A percentile compares a stretch with the other conserved stretches of the same genome.
These are phyloP conservation scores for Cercospora canescens DNA, from an alignment of 2,329 filamentous ascomycete genomes.

Conservation along the genomic window DNA sequence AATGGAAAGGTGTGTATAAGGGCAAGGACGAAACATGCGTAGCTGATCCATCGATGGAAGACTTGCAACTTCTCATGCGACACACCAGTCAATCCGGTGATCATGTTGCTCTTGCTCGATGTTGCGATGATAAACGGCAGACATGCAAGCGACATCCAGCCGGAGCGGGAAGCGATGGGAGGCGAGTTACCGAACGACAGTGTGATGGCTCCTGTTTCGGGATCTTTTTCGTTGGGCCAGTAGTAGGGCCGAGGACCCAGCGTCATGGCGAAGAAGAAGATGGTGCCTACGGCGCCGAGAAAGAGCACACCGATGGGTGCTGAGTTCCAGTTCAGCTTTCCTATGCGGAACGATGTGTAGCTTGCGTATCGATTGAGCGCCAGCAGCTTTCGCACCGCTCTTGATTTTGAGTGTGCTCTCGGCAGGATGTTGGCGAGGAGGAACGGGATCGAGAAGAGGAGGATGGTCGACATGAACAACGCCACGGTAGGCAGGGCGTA, in stretches of 20 bases:
- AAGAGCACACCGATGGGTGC: slow-evolving; percentile 48
- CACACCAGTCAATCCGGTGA: slow-evolving; percentile 56
- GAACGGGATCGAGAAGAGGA: slow-evolving; percentile 48
- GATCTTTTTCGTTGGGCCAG: slow-evolving; percentile 41
- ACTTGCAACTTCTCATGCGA: slow-evolving; percentile 59
- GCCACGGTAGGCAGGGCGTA: slow-evolving; percentile 56
- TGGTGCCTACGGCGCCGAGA: slow-evolving; percentile 42
- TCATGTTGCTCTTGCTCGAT: slow-evolving; percentile 55
- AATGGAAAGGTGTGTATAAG: slow-evolving; percentile 63
- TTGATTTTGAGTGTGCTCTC: neutral
- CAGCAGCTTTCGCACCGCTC: slow-evolving; percentile 28
- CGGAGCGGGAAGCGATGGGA: slow-evolving; percentile 54
- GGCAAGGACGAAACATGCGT: slow-evolving; percentile 58
- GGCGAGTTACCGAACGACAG: slow-evolving; percentile 51
- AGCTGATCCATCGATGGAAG: slow-evolving; percentile 57
- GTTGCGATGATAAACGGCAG: slow-evolving; percentile 51
- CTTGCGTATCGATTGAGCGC: slow-evolving; percentile 44
- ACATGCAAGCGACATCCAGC: slow-evolving; percentile 55
- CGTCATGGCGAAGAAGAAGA: slow-evolving; percentile 50
- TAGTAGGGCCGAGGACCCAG: slow-evolving; percentile 53
- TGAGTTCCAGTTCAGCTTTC: slow-evolving; percentile 42
- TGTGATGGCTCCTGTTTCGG: slow-evolving; percentile 14
- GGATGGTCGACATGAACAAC: slow-evolving; percentile 53
- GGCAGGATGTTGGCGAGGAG: slow-evolving; percentile 29
- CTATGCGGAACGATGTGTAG: slow-evolving; percentile 43